Base-by-base conservation (phyloP, 2,329 filamentous ascomycete genomes). In the Leptosphaerulina australis region DNA sequence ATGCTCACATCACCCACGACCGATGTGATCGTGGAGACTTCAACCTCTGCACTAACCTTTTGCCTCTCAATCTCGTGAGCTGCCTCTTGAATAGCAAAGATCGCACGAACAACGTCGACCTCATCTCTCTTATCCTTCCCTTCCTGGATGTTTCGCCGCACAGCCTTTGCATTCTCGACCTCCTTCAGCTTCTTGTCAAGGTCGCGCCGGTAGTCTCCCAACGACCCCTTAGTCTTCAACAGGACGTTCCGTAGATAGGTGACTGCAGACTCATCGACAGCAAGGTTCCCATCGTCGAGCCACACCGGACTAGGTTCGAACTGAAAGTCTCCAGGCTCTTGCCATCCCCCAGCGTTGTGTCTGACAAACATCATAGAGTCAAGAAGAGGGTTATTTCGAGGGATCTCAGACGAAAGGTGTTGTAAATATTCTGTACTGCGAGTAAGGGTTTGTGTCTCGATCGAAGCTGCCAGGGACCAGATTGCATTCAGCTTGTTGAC, bases 341-440 rank as follows among this genome's bases (percentile, higher is more conserved):
- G 86, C 81, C 90, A 96, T 41, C 82, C 77, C 18, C 84, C 83
- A 62, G 89, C 85, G 67, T 99, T 99, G 77, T 99, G 94, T 55
- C 88, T 87, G 49, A 96, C 86, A 73, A 97, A 99, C 94, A 99
- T 99, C 81, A 96, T 90, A 15, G 91, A 96, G 74, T 99, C 95
- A 30, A 99, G 82, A 35, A 88, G 82, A 8, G 94, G 94, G 55
- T 88, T 83, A 69, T 99, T 99, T 50, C 93, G 84, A 10, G 88
- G 83, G 39, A 99, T 94, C 68, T 97, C 93, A 49, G 84, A 81
- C 4, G 85, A 79, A 9, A 97, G 81, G 59, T 88, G 86, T 22
- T 88, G 81, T 60, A 96, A 79, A 53, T 90, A 83, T 29, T 84
- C 83, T 3, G 83, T 84, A 68, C 90, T 92, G 59, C 87, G 84